Percentiles rank a stretch among this genome's conserved stretches.
Evolutionary conservation across 768 basidiomycete genomes (phyloP).

Genomic region (Cyclocybe aegerita): DNA sequence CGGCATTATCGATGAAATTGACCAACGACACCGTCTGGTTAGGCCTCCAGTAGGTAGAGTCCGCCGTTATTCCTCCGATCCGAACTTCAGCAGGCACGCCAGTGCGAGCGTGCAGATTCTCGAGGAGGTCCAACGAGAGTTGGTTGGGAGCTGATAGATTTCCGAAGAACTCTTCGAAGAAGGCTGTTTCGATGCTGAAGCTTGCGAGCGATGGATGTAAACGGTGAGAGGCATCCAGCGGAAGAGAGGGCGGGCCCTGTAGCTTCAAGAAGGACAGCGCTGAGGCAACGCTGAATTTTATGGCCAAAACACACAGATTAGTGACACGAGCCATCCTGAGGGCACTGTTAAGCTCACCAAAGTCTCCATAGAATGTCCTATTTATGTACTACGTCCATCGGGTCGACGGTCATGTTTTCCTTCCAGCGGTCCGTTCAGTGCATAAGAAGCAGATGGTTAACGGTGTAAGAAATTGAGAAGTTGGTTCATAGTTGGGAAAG

Average conservation of each 20-base stretch:
- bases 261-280: slow-evolving; percentile 30
- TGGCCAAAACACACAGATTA: neutral
- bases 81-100: slow-evolving; percentile 45
- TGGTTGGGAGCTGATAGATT: slow-evolving; percentile 42
- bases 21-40: slow-evolving; percentile 35
- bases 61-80: slow-evolving; percentile 55
- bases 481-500: too few relatives aligned
- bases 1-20: slow-evolving; percentile 44
- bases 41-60: slow-evolving; percentile 50
- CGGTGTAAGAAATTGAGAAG: too few relatives aligned
- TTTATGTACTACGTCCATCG: too few relatives aligned
- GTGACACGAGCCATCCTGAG: neutral
- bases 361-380: neutral
- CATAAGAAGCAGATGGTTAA: too few relatives aligned
- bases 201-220: slow-evolving; percentile 47
- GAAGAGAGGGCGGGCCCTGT: slow-evolving; percentile 39
- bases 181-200: slow-evolving; percentile 57
- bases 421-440: too few relatives aligned
- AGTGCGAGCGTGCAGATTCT: slow-evolving; percentile 44
- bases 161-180: slow-evolving; percentile 50
- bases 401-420: too few relatives aligned
- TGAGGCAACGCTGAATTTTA: neutral
- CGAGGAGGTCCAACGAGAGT: slow-evolving; percentile 41
- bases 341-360: neutral
- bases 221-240: slow-evolving; percentile 39